phyloP scores from a whole-genome alignment of 2,329 filamentous ascomycete species.

The Colletotrichum camelliae region DNA sequence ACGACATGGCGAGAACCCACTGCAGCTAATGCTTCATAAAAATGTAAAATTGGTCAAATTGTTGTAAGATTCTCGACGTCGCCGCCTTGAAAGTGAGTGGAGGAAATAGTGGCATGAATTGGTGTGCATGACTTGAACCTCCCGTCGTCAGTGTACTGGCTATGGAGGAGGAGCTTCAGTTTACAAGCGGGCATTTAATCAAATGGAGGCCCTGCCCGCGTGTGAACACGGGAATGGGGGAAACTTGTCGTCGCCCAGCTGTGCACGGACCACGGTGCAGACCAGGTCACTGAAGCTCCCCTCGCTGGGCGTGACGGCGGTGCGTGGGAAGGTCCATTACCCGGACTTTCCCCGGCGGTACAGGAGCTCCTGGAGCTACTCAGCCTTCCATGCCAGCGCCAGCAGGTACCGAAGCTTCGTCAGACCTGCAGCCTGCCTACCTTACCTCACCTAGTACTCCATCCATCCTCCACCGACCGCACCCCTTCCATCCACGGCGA shows the following conservation, averaged over 20 bases:
- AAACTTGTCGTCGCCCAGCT: no score
- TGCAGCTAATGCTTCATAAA: not conserved
- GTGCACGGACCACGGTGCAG: not conserved
- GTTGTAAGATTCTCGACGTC: not conserved
- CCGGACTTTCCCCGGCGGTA: conserved; percentile 18
- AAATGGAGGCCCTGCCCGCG: not conserved
- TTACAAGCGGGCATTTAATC: not conserved
- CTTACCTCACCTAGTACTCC: conserved; percentile 13
- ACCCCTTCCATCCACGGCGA: conserved; percentile 15
- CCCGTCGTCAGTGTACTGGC: not conserved
- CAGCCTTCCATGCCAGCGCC: conserved; percentile 20
- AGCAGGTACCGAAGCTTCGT: conserved; percentile 31
- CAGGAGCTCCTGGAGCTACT: conserved; percentile 24
- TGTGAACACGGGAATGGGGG: not conserved
- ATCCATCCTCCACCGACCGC: conserved; percentile 16
- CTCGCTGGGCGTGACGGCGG: not conserved
- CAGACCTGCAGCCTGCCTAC: conserved; percentile 33
- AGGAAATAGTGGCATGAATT: not conserved
- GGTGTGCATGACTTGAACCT: not conserved
- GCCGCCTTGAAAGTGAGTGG: not conserved
- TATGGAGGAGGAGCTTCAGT: not conserved
- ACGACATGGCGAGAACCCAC: not conserved
- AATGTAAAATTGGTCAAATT: not conserved
- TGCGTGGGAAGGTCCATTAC: not conserved
- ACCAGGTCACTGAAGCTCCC: not conserved